Evolutionary conservation across 345 rosid genomes (phyloP).

Genomic region (Raphanus sativus): DNA sequence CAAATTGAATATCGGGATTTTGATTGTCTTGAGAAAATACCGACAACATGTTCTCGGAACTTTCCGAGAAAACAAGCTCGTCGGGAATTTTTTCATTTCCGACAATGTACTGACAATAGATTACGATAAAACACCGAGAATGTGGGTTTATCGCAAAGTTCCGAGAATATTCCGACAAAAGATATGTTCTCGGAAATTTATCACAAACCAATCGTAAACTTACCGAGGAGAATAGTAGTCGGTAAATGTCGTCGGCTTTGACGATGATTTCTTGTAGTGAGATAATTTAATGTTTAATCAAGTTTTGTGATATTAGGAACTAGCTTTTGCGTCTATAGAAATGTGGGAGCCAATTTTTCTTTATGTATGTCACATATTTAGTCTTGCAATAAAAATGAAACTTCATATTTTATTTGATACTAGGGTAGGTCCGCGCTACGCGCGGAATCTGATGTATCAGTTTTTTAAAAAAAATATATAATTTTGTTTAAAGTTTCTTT

Average conservation of each 20-base stretch:
- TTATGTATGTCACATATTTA: too few relatives aligned
- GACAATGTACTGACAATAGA: not conserved
- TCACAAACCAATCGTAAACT: not conserved
- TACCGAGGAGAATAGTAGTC: not conserved
- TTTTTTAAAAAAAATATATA: too few relatives aligned
- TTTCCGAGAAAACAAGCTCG: not conserved
- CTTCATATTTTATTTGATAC: not conserved
- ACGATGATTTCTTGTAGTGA: not conserved
- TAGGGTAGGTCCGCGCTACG: too few relatives aligned
- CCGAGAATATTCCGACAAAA: not conserved
- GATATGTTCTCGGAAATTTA: not conserved
- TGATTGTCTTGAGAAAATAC: not conserved
- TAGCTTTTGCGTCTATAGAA: not conserved
- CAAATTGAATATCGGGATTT: not conserved
- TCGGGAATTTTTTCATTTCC: not conserved
- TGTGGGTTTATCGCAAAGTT: not conserved
- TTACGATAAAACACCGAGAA: not conserved
- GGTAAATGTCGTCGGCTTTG: not conserved
- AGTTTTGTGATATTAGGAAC: not conserved
- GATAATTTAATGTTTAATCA: not conserved
- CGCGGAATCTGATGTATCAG: too few relatives aligned
- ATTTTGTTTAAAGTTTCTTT: too few relatives aligned
- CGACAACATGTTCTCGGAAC: not conserved
- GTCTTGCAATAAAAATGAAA: not conserved
- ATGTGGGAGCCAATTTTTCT: not conserved